phyloP scores from a whole-genome alignment of 192 early-diverging fungal species.

The Paraglomus brasilianum region DNA sequence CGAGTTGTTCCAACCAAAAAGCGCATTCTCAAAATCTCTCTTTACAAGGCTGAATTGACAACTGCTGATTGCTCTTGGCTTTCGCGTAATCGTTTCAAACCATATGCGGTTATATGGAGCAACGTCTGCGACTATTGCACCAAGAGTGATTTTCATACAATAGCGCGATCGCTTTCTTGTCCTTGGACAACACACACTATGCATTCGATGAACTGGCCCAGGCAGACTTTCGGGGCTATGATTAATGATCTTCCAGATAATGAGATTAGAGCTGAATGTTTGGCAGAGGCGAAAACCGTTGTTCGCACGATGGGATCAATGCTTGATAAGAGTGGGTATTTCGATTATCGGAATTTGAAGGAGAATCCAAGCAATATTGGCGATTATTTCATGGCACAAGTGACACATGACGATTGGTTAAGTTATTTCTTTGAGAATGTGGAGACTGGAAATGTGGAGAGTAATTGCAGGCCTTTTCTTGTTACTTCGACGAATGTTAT shows the following conservation, averaged over 20 bases:
- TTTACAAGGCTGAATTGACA: background rate
- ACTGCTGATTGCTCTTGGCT: background rate
- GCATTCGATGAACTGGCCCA: constrained; percentile 5
- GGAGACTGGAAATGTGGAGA: too few relatives aligned
- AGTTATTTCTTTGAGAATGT: too few relatives aligned
- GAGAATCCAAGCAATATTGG: too few relatives aligned
- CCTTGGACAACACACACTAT: background rate
- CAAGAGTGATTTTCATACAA: constrained; percentile 3
- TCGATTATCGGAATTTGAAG: background rate
- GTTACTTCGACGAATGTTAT: too few relatives aligned
- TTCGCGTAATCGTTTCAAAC: background rate
- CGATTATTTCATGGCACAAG: too few relatives aligned
- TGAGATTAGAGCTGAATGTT: background rate
- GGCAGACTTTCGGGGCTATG: background rate
- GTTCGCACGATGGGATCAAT: background rate
- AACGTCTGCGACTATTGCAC: background rate
- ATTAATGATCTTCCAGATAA: background rate
- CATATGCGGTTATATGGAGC: background rate
- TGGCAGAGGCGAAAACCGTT: background rate
- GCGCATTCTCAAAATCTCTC: background rate
- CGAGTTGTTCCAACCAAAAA: background rate
- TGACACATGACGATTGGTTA: too few relatives aligned
- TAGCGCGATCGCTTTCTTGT: background rate
- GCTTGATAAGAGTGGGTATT: constrained; percentile 3
- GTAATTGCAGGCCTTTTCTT: too few relatives aligned